Base-by-base conservation (phyloP, 1,139 yeast species). In the Groenewaldozyma auringiensis region DNA sequence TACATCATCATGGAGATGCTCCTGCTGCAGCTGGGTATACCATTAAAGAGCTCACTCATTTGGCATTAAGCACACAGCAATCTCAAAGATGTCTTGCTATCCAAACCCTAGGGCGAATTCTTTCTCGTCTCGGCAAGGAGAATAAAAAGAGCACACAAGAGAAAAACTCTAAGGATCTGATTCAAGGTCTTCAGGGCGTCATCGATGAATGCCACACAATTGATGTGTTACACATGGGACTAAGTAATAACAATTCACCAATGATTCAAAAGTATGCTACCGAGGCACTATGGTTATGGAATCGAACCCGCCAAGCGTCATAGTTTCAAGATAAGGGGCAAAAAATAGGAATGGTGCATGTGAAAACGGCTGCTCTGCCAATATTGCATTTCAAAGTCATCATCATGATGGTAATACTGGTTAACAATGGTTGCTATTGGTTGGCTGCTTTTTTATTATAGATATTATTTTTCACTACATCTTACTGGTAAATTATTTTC, bases 11-110 rank as follows among this genome's bases (percentile, higher is more conserved):
- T 63, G 76, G 96, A 0, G 87, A 83, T 21, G 79, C 82, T 46
- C 96, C 97, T 0, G 80, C 82, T 40, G 71, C 89, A 47, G 95
- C 98, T 0, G 99, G 99, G 0, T 92, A 92, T 62, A 88, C 97
- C 0, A 63, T 92, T 21, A 71, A 78, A 1, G 99, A 92, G 60
- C 70, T 92, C 44, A 83, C 84, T 0, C 94, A 83, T 56, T 72
- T 87, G 45, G 70, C 89, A 2, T 71, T 96, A 52, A 86, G 96
- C 1, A 77, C 83, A 0, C 78, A 83, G 46, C 79, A 95, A 1
- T 80, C 94, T 0, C 99, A 92, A 64, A 71, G 97, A 45, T 78
- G 94, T 51, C 74, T 92, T 20, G 88, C 96, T 21, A 80, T 89
- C 34, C 87, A 84, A 60, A 85, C 94, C 11, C 61, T 89, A 40